Evolutionary conservation across 805 yeast genomes (phyloP), one percentile per base, ranked within the genome.

Genomic region (Saccharomycopsis microspora): DNA sequence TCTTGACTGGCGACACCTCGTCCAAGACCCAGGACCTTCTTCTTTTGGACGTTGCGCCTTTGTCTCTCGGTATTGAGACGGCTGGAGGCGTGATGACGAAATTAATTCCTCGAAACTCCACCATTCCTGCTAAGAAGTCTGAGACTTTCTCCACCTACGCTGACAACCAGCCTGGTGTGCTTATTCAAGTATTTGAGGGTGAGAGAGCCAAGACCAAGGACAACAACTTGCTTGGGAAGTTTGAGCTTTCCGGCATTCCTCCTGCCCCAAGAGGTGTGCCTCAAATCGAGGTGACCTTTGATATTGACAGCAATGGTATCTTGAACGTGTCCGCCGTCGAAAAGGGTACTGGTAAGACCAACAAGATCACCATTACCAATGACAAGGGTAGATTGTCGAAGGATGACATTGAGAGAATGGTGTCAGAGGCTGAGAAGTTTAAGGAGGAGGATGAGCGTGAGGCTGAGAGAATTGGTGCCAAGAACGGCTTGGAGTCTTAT

Each of bases 81-180:
- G 96, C 96, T 63, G 97, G 97, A 77, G 97, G 97, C 80, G 89
- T 88, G 72, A 88, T 89, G 95, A 89, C 96, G 69, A 86, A 86
- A 74, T 81, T 89, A 72, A 89, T 88, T 62, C 95, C 95, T 70
- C 82, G 96, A 76, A 88, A 88, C 80, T 83, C 96, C 49, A 87
- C 96, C 54, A 87, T 89, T 60, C 97, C 97, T 71, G 85, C 96
- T 69, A 88, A 88, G 81, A 89, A 89, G 76, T 86, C 96, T 39
- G 96, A 88, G 76, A 81, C 85, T 57, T 89, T 89, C 84, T 86
- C 96, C 55, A 89, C 97, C 56, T 86, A 85, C 67, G 90, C 96
- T 60, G 97, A 89, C 71, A 88, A 89, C 81, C 97, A 89, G 75
- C 96, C 97, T 59, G 96, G 96, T 82, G 97, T 89, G 56, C 75